These are phyloP conservation scores for Crucihimalaya himalaica DNA, from an alignment of 345 rosid species.

Conservation along the genomic window DNA sequence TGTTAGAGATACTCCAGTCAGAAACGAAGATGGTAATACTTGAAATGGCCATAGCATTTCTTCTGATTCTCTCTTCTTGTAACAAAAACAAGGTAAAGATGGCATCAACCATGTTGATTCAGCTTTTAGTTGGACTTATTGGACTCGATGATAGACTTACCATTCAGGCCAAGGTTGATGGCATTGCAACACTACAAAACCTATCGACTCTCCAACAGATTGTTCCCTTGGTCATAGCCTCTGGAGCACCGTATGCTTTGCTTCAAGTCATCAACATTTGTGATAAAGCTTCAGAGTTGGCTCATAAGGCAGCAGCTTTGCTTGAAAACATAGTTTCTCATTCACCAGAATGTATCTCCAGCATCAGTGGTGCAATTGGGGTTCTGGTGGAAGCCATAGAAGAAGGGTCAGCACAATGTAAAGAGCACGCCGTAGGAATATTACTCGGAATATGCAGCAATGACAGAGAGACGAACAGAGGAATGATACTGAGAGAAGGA, in stretches of 20 bases:
- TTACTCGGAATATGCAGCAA: constrained; percentile 60
- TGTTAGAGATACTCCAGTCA: constrained; percentile 60
- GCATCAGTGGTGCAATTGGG: constrained; percentile 50
- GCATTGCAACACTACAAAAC: constrained; percentile 72
- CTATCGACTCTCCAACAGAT: constrained; percentile 65
- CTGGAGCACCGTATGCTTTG: constrained; percentile 51
- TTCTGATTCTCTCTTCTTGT: constrained; percentile 75
- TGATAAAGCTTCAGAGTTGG: constrained; percentile 53
- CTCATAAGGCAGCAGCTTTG: constrained; percentile 62
- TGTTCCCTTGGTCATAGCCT: constrained; percentile 53
- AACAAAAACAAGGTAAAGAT: constrained; percentile 61
- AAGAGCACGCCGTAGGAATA: constrained; percentile 74
- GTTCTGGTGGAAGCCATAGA: constrained; percentile 72
- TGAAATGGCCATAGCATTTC: constrained; percentile 60
- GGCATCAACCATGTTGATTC: constrained; percentile 58
- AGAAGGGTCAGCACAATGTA: constrained; percentile 66
- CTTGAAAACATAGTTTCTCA: constrained; percentile 49
- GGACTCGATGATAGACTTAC: constrained; percentile 21
- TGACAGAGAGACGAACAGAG: constrained; percentile 69
- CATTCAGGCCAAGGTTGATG: constrained; percentile 57
- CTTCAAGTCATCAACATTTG: constrained; percentile 48
- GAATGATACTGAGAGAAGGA: constrained; percentile 72
- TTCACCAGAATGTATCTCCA: constrained; percentile 48
- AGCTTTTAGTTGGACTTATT: constrained; percentile 46
- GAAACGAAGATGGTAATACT: constrained; percentile 39